phyloP scores from a whole-genome alignment of 164 flowering plant species.

The Litsea cubeba region DNA sequence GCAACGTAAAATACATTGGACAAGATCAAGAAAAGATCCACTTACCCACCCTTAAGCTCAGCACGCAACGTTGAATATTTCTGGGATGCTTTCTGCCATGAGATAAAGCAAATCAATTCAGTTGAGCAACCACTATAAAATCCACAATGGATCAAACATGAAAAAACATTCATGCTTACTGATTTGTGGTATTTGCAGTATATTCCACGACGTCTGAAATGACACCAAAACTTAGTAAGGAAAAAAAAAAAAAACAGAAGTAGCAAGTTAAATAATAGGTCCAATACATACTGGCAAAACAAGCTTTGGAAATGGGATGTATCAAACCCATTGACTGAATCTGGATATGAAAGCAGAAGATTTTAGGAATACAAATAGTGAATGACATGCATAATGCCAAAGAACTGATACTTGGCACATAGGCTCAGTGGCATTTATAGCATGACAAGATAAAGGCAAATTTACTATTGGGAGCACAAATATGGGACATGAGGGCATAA shows the following conservation, averaged over 20 bases:
- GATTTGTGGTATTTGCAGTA: slow-evolving; percentile 68
- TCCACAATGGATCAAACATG: not conserved
- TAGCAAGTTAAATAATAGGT: not conserved
- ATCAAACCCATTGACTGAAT: not conserved
- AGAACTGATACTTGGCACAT: too few species aligned
- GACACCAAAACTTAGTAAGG: slow-evolving; percentile 11
- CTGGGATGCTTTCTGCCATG: slow-evolving; percentile 1
- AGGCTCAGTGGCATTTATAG: not conserved
- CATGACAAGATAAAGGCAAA: not conserved
- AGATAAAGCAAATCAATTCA: not conserved
- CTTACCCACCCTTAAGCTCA: slow-evolving; percentile 91
- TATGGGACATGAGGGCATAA: too few species aligned
- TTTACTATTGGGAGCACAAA: too few species aligned
- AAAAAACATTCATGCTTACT: slow-evolving; percentile 32
- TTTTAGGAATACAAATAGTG: not conserved
- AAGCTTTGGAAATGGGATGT: not conserved
- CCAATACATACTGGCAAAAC: not conserved
- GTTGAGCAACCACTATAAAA: not conserved
- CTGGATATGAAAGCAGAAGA: not conserved
- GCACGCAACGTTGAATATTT: slow-evolving; percentile 49
- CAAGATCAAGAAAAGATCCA: not conserved
- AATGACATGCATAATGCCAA: not conserved
- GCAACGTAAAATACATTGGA: not conserved
- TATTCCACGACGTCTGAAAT: slow-evolving; percentile 60
- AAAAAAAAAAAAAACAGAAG: not conserved